phyloP scores from a whole-genome alignment of 768 basidiomycete species.

The Leccinum fibrillosum region DNA sequence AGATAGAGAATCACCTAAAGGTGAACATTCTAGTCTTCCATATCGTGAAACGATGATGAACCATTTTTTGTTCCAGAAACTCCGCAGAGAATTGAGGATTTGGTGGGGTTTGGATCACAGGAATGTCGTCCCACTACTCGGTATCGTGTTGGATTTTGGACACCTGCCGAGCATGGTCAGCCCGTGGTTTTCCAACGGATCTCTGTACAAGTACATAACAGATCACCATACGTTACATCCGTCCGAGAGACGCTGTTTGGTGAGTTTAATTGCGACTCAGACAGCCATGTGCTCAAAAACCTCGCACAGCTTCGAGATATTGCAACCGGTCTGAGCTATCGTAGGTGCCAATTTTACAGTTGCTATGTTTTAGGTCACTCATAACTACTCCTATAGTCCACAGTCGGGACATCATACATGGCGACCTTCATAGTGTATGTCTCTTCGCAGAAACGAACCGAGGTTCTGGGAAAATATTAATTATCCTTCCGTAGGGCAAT shows the following conservation, averaged over 20 bases:
- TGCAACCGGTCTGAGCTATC: slow-evolving; percentile 20
- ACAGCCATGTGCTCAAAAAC: not conserved
- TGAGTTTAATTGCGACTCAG: slow-evolving; percentile 1
- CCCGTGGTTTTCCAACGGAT: slow-evolving; percentile 31
- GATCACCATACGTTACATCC: not conserved
- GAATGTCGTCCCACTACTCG: slow-evolving; percentile 32
- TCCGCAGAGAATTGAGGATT: slow-evolving; percentile 28
- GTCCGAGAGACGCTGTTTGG: slow-evolving; percentile 6
- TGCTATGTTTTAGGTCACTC: not conserved
- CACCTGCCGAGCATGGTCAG: slow-evolving; percentile 30
- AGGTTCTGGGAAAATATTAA: not conserved
- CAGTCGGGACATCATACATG: slow-evolving; percentile 27
- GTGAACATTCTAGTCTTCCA: not conserved
- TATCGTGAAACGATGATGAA: not conserved
- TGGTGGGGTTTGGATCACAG: slow-evolving; percentile 15
- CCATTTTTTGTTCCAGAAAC: slow-evolving; percentile 9
- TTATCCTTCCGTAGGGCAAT: slow-evolving; percentile 30
- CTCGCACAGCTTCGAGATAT: slow-evolving; percentile 18
- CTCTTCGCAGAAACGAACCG: not conserved
- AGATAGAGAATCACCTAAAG: slow-evolving; percentile 8
- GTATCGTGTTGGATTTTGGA: slow-evolving; percentile 30
- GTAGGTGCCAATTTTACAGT: slow-evolving; percentile 10
- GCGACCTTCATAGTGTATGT: slow-evolving; percentile 36
- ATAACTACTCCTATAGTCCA: slow-evolving; percentile 20
- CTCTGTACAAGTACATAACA: slow-evolving; percentile 21